A percentile compares a stretch with the other conserved stretches of the same genome.
These are phyloP conservation scores for Lepidium aucheri DNA, from an alignment of 345 rosid genomes.

Conservation along the genomic window DNA sequence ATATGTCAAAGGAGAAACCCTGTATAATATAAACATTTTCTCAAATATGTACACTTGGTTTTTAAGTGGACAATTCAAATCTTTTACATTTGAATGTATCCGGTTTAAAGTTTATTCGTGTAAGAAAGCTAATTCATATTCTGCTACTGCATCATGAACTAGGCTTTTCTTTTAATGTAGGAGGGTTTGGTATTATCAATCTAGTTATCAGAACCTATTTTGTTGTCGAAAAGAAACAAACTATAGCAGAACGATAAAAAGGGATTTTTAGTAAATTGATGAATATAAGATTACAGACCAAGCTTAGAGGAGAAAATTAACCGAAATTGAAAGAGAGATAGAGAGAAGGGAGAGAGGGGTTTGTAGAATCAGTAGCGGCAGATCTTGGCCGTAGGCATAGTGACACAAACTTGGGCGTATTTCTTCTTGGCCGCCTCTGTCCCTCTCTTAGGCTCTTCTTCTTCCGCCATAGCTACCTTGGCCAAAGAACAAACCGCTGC, in stretches of 20 bases:
- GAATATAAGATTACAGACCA: slow-evolving; percentile 22
- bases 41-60: no score
- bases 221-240: not conserved
- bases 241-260: not conserved
- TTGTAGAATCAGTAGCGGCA: slow-evolving; percentile 44
- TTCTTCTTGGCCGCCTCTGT: slow-evolving; percentile 63
- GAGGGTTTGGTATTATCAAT: not conserved
- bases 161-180: not conserved
- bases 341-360: not conserved
- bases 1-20: no score
- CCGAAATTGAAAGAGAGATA: slow-evolving; percentile 10
- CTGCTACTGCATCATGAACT: not conserved
- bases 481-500: slow-evolving; percentile 44
- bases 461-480: slow-evolving; percentile 48
- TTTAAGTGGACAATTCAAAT: not conserved
- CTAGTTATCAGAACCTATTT: not conserved
- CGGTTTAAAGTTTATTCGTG: not conserved
- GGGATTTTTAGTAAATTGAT: not conserved
- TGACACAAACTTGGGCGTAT: slow-evolving; percentile 54
- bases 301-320: slow-evolving; percentile 11
- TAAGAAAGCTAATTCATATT: not conserved
- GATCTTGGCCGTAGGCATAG: slow-evolving; percentile 63
- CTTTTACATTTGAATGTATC: not conserved
- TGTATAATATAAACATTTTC: no score
- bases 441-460: slow-evolving; percentile 48